A percentile compares a stretch with the other conserved stretches of the same genome.
These are phyloP conservation scores for Fusarium algeriense DNA, from an alignment of 2,329 filamentous ascomycete genomes.

Conservation along the genomic window DNA sequence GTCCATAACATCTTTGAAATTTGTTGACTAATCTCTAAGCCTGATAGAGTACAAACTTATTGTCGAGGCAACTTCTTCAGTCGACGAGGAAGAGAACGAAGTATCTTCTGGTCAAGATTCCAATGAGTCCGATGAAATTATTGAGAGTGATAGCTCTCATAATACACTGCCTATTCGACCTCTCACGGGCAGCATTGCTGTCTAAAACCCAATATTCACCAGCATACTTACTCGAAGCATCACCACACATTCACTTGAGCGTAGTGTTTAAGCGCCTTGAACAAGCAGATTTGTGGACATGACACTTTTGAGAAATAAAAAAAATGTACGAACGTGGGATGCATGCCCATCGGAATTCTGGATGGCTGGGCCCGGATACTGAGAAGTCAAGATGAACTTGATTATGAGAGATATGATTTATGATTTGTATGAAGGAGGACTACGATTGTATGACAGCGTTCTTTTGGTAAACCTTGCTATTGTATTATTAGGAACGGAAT, in stretches of 20 bases:
- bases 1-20: not conserved
- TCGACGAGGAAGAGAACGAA: slow-evolving; percentile 2
- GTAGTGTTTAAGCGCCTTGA: not conserved
- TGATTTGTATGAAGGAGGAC: slow-evolving; percentile 12
- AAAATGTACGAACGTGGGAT: slow-evolving; percentile 20
- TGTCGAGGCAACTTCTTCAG: slow-evolving; percentile 26
- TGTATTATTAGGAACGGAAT: slow-evolving; percentile 18
- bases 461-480: slow-evolving; percentile 12
- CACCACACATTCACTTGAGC: not conserved
- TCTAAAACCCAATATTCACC: not conserved
- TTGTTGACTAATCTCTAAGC: slow-evolving; percentile 12
- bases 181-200: not conserved
- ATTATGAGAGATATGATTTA: slow-evolving; percentile 15
- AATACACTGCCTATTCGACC: not conserved
- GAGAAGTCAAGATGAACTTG: slow-evolving; percentile 7
- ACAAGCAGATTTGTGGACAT: not conserved
- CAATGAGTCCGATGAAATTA: slow-evolving; percentile 20
- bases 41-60: slow-evolving; percentile 40
- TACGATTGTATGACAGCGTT: slow-evolving; percentile 23
- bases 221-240: not conserved
- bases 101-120: slow-evolving; percentile 19
- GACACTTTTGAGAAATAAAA: not conserved
- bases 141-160: slow-evolving; percentile 10
- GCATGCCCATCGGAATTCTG: slow-evolving; percentile 12
- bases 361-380: slow-evolving; percentile 6